phyloP scores from a whole-genome alignment of 495 filamentous ascomycete genomes.

The Talaromyces adpressus region DNA sequence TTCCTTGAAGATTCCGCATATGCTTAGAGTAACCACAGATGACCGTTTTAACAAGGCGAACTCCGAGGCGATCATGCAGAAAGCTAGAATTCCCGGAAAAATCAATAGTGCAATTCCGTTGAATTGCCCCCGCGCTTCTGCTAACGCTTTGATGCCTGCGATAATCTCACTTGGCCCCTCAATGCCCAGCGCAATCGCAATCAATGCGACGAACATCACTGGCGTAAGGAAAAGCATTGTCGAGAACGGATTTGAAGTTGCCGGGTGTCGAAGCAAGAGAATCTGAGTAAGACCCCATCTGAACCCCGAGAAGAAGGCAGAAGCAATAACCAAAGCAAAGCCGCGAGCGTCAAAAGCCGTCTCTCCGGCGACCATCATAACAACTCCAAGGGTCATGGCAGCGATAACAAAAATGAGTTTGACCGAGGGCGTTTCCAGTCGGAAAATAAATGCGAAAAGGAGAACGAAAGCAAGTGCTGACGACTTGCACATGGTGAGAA shows the following conservation, averaged over 20 bases:
- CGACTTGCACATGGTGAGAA: constrained; percentile 99
- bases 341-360: constrained; percentile 84
- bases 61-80: constrained; percentile 93
- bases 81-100: constrained; percentile 88
- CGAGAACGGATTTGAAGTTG: constrained; percentile 93
- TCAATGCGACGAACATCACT: constrained; percentile 84
- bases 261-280: constrained; percentile 85
- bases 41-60: constrained; percentile 94
- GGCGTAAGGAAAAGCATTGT: constrained; percentile 96
- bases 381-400: constrained; percentile 88
- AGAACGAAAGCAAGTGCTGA: constrained; percentile 93
- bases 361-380: constrained; percentile 99
- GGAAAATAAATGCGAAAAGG: constrained; percentile 91
- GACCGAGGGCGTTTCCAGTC: constrained; percentile 80
- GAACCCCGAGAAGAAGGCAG: constrained; percentile 93
- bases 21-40: constrained; percentile 89
- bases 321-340: constrained; percentile 85
- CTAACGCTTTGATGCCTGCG: constrained; percentile 54
- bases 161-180: constrained; percentile 68
- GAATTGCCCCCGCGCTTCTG: constrained; percentile 56
- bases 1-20: constrained; percentile 99
- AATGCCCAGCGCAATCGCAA: constrained; percentile 74
- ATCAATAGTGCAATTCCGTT: constrained; percentile 58
- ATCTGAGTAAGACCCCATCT: constrained; percentile 97
- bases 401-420: constrained; percentile 79